Conservation (phyloP, 148 eudicot species). For the Arbutus unedo region DNA sequence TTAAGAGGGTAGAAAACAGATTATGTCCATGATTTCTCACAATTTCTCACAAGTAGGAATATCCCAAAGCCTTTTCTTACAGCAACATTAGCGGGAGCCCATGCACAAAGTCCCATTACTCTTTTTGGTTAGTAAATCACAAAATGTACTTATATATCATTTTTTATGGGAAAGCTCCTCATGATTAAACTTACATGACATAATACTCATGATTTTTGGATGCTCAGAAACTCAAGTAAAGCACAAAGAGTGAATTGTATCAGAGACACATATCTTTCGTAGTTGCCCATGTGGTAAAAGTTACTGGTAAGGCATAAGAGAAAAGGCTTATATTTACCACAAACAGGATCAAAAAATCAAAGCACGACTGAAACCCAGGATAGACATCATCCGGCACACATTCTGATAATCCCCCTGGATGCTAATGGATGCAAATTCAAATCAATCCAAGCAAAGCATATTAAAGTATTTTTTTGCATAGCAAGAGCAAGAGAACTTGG, state of each 20-base stretch:
- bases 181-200: neutral
- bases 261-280: neutral
- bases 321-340: neutral
- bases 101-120: neutral
- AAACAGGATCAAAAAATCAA: neutral
- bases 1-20: neutral
- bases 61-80: neutral
- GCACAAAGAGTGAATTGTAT: neutral
- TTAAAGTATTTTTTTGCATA: neutral
- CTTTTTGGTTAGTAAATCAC: neutral
- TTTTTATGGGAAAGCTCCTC: neutral
- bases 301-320: neutral
- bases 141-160: neutral
- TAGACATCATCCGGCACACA: neutral
- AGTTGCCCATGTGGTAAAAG: neutral
- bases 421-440: constrained; percentile 4
- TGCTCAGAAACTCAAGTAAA: too few relatives aligned
- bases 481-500: neutral
- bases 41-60: neutral
- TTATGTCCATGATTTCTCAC: neutral
- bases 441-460: neutral
- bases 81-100: neutral
- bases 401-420: neutral
- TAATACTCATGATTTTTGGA: neutral
- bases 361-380: neutral